Evolutionary conservation across 129 eudicot genomes (phyloP).

Genomic region (Flaveria sonorensis): DNA sequence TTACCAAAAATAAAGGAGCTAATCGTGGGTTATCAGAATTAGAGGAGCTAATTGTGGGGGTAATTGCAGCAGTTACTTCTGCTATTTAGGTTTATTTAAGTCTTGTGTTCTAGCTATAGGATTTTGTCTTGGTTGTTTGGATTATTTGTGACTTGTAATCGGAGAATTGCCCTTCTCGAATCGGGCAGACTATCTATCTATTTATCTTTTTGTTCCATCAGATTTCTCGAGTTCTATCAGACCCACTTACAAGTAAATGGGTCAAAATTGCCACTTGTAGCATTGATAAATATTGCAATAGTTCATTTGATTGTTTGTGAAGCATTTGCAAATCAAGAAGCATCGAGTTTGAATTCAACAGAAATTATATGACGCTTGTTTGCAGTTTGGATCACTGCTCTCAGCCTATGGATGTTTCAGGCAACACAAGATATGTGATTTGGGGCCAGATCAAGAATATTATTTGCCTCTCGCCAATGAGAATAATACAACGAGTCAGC

Average conservation of each 20-base stretch:
- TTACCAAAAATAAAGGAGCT: too few species aligned
- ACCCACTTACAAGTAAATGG: background rate
- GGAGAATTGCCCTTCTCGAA: too few species aligned
- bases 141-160: too few species aligned
- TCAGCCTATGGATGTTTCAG: slow-evolving; percentile 63
- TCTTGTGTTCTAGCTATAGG: too few species aligned
- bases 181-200: too few species aligned
- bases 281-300: background rate
- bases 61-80: too few species aligned
- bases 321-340: background rate
- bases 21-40: too few species aligned
- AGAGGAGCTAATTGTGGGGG: too few species aligned
- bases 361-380: background rate
- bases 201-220: too few species aligned
- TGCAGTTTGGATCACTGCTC: slow-evolving; percentile 65
- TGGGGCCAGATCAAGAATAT: slow-evolving; percentile 44
- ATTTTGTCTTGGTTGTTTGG: too few species aligned
- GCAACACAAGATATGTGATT: slow-evolving; percentile 31
- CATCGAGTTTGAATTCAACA: background rate
- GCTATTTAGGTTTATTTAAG: too few species aligned
- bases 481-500: slow-evolving; percentile 25
- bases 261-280: background rate
- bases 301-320: background rate
- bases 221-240: too few species aligned
- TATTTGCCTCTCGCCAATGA: slow-evolving; percentile 43